Evolutionary conservation across 257 asterid genomes (phyloP).

Genomic region (Anisodus tanguticus): DNA sequence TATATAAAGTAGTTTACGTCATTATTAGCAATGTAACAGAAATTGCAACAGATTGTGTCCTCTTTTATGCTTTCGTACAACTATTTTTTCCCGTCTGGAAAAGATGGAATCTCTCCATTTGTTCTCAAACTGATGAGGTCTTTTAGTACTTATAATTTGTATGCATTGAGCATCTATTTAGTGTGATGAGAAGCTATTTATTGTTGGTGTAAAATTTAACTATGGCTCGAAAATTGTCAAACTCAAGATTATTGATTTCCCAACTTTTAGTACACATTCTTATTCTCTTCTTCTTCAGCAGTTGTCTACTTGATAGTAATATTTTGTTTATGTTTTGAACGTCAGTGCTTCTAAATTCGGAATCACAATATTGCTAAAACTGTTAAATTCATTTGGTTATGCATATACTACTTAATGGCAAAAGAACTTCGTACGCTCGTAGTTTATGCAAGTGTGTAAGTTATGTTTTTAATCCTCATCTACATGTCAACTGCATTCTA

Average conservation of each 20-base stretch:
- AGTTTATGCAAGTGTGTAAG: neutral
- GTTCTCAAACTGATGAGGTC: constrained; percentile 31
- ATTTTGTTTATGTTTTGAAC: neutral
- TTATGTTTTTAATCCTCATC: neutral
- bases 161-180: constrained; percentile 41
- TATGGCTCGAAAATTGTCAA: constrained; percentile 1
- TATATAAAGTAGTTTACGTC: constrained; percentile 56
- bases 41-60: constrained; percentile 21
- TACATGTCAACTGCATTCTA: neutral
- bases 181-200: constrained; percentile 40
- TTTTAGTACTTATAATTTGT: constrained; percentile 41
- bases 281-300: neutral
- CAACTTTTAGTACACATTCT: neutral
- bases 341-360: neutral
- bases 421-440: neutral
- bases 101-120: constrained; percentile 30
- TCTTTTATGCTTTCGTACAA: constrained; percentile 26
- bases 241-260: neutral
- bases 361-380: neutral
- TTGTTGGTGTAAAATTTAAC: constrained; percentile 45
- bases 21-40: constrained; percentile 27
- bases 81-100: constrained; percentile 33
- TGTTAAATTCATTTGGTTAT: neutral
- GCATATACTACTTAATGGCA: too few species aligned
- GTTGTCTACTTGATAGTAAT: neutral